Conservation (phyloP, 768 basidiomycete species). For the Rhodotorula paludigena region DNA sequence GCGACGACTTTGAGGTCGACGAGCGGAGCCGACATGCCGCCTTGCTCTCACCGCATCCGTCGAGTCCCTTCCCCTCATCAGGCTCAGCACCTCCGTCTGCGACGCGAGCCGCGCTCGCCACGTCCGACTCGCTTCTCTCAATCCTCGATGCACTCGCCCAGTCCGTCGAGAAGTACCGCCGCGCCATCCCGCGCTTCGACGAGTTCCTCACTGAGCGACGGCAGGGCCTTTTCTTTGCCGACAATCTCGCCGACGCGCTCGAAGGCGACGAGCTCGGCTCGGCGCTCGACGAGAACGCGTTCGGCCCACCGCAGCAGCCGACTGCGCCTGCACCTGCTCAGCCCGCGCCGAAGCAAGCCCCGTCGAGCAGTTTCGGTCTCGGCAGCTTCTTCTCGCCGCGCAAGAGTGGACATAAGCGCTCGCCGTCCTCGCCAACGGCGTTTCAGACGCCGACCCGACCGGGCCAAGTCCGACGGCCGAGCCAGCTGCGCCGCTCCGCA, state of each 20-base stretch:
- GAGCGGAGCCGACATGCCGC: slow-evolving; percentile 58
- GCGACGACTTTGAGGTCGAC: slow-evolving; percentile 69
- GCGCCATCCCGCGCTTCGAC: slow-evolving; percentile 72
- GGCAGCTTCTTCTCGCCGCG: slow-evolving; percentile 55
- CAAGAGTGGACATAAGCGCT: slow-evolving; percentile 10
- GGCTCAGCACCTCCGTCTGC: slow-evolving; percentile 9
- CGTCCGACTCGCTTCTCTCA: slow-evolving; percentile 55
- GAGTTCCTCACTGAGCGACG: slow-evolving; percentile 75
- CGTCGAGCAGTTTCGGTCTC: slow-evolving; percentile 51
- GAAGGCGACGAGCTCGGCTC: slow-evolving; percentile 55
- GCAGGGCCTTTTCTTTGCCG: slow-evolving; percentile 81
- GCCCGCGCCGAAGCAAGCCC: neutral
- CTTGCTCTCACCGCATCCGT: slow-evolving; percentile 14
- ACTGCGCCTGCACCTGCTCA: too few relatives aligned
- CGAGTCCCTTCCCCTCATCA: neutral
- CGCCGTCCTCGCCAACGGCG: slow-evolving; percentile 48
- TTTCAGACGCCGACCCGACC: slow-evolving; percentile 40
- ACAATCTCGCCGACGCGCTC: slow-evolving; percentile 85
- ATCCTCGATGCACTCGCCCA: slow-evolving; percentile 73
- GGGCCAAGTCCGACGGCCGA: neutral
- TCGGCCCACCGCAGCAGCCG: slow-evolving; percentile 11
- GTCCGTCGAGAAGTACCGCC: slow-evolving; percentile 75
- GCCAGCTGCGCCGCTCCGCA: slow-evolving; percentile 6
- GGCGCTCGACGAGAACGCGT: slow-evolving; percentile 15
- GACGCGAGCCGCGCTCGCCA: slow-evolving; percentile 16